Percentiles rank a stretch among this genome's conserved stretches.
These are phyloP conservation scores for Verticillium tricorpus DNA, from an alignment of 2,329 filamentous ascomycete species.

Conservation along the genomic window DNA sequence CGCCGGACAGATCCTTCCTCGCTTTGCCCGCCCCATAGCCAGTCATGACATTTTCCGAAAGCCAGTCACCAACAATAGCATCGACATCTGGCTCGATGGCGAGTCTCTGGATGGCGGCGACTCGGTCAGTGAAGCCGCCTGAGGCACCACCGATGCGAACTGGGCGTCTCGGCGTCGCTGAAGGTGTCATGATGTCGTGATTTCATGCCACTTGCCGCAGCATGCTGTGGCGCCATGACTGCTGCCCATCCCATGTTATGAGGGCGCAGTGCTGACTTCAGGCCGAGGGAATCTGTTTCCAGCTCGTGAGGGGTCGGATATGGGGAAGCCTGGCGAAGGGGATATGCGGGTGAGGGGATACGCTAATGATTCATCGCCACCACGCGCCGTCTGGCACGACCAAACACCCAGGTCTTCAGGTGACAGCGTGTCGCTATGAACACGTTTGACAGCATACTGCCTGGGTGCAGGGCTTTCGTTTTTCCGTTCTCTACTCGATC, in stretches of 20 bases:
- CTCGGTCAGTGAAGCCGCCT: conserved; percentile 37
- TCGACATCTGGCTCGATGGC: conserved; percentile 29
- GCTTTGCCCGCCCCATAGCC: conserved; percentile 21
- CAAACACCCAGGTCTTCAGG: not conserved
- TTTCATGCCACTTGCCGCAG: not conserved
- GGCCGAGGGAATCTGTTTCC: not conserved
- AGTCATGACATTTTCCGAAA: conserved; percentile 27
- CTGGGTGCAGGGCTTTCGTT: too few species aligned
- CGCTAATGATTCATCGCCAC: not conserved
- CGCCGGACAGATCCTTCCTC: conserved; percentile 16
- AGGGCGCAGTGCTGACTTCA: not conserved
- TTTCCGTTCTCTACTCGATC: too few species aligned
- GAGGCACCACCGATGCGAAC: conserved; percentile 37
- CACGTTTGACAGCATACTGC: too few species aligned
- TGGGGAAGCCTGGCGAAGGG: not conserved
- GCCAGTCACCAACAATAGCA: conserved; percentile 24
- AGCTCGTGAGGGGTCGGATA: not conserved
- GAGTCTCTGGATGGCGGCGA: conserved; percentile 33
- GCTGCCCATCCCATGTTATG: not conserved
- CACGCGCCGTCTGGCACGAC: too few species aligned
- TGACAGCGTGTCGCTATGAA: too few species aligned
- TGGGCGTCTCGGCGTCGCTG: conserved; percentile 20
- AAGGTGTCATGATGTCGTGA: not conserved
- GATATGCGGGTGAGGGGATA: not conserved
- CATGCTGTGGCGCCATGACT: not conserved